Percentiles rank a stretch among this genome's conserved stretches.
Evolutionary conservation across 2,329 filamentous ascomycete genomes (phyloP).

Genomic region (Monosporascus sp.): DNA sequence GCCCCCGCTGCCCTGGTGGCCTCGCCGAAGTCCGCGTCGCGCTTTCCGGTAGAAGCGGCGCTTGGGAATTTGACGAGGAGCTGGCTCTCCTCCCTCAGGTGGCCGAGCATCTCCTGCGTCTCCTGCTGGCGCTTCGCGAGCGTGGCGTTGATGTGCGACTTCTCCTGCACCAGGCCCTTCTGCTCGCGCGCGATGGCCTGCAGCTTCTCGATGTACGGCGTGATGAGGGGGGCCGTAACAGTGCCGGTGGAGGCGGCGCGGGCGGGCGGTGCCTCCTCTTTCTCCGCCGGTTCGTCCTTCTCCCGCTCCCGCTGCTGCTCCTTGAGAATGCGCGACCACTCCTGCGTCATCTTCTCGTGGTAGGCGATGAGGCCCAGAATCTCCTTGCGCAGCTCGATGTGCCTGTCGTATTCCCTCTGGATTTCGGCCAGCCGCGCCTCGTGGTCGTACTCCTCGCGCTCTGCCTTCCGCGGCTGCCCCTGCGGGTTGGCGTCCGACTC

Average conservation of each 20-base stretch:
- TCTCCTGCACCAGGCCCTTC: conserved; percentile 52
- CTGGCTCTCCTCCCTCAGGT: conserved; percentile 57
- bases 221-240: conserved; percentile 39
- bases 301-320: conserved; percentile 6
- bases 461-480: conserved; percentile 2
- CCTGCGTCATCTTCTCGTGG: conserved; percentile 15
- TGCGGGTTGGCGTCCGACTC: conserved; percentile 15
- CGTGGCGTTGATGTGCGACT: conserved; percentile 47
- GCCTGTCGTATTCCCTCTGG: conserved; percentile 48
- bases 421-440: conserved; percentile 40
- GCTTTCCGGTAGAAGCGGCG: conserved; percentile 26
- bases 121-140: conserved; percentile 48
- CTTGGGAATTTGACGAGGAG: conserved; percentile 49
- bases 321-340: conserved; percentile 4
- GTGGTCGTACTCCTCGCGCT: conserved; percentile 23
- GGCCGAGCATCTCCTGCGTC: conserved; percentile 43
- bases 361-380: conserved; percentile 37
- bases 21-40: conserved; percentile 38
- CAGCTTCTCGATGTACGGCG: conserved; percentile 51
- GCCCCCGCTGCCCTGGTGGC: conserved; percentile 26
- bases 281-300: conserved; percentile 4
- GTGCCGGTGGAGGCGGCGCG: conserved; percentile 7
- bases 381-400: conserved; percentile 42
- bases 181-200: conserved; percentile 49
- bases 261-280: conserved; percentile 1